Evolutionary conservation across 2,329 filamentous ascomycete species (phyloP), one percentile per base, ranked within the genome.

Genomic region (Zymoseptoria crescenta): DNA sequence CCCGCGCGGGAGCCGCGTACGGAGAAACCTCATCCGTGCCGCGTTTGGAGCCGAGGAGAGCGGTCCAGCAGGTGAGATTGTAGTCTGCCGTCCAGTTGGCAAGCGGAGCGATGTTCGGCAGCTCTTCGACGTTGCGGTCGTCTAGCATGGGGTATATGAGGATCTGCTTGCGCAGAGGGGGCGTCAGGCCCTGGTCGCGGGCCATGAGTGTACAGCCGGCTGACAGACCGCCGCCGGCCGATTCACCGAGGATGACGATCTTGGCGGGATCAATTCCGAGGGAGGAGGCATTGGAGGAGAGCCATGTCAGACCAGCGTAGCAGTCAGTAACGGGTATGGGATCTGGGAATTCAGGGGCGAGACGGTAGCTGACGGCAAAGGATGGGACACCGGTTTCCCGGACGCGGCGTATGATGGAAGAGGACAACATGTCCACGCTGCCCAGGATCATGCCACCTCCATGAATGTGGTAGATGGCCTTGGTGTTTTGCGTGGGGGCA

Each of bases 121-220:
- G 65, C 7, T 72, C 72, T 13, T 62, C 64, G 19, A 71, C 68
- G 21, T 70, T 73, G 49, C 73, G 67, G 63, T 80, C 75, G 62
- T 80, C 77, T 6, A 80, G 68, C 77, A 80, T 80, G 16, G 75
- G 76, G 55, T 74, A 75, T 49, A 76, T 67, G 6, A 80, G 69
- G 54, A 80, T 69, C 65, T 78, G 73, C 55, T 66, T 68, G 6
- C 56, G 55, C 3, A 68, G 28, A 2, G 59, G 57, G 20, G 64
- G 65, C 4, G 49, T 54, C 9, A 68, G 49, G 2, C 53, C 53
- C 24, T 62, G 57, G 49, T 67, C 65, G 9, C 67, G 62, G n/a
- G 67, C 67, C 52, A 65, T 56, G 8, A 69, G 53, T 9, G 62
- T 57, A 6, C 61, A 48, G 4, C 58, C 67, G n/a, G 64, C 67